Evolutionary conservation across 2,329 filamentous ascomycete genomes (phyloP).

Genomic region (Nakataea oryzae): DNA sequence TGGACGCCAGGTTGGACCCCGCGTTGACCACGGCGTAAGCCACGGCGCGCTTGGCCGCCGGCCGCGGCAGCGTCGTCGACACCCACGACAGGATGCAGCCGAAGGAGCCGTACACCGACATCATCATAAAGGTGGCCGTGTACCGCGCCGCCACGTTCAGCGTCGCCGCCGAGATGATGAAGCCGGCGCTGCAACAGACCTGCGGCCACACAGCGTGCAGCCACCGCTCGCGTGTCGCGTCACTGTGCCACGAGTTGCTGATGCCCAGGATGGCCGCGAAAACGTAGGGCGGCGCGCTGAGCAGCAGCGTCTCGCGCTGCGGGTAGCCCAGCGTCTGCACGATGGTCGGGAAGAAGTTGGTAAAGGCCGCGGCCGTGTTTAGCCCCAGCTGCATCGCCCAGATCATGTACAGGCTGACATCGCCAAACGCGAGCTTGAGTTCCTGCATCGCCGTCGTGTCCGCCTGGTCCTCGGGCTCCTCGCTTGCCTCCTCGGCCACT

Average conservation of each 20-base stretch:
- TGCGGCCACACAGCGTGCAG: slow-evolving; percentile 12
- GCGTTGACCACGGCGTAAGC: slow-evolving; percentile 28
- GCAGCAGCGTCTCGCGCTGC: slow-evolving; percentile 16
- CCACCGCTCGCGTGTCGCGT: slow-evolving; percentile 14
- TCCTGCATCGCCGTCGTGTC: slow-evolving; percentile 11
- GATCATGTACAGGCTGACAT: slow-evolving; percentile 16
- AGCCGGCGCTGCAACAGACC: slow-evolving; percentile 10
- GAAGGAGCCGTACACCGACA: slow-evolving; percentile 3
- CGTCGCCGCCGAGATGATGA: slow-evolving; percentile 15
- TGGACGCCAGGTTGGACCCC: slow-evolving; percentile 22
- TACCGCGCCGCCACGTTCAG: slow-evolving; percentile 12
- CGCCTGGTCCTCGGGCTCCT: slow-evolving; percentile 35
- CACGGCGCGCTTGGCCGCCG: slow-evolving; percentile 28
- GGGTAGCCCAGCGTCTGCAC: slow-evolving; percentile 17
- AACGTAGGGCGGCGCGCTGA: slow-evolving; percentile 18
- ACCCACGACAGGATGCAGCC: slow-evolving; percentile 2
- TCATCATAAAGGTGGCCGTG: slow-evolving; percentile 11
- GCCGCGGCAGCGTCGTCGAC: slow-evolving; percentile 20
- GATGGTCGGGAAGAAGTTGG: slow-evolving; percentile 20
- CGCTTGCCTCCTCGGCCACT: slow-evolving; percentile 38
- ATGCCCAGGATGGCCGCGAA: slow-evolving; percentile 17
- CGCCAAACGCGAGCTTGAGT: slow-evolving; percentile 17
- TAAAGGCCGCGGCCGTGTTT: slow-evolving; percentile 18
- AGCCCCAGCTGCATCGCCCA: slow-evolving; percentile 16
- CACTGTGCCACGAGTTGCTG: slow-evolving; percentile 18